phyloP scores from a whole-genome alignment of 2,329 filamentous ascomycete species.

The Lachnellula suecica region DNA sequence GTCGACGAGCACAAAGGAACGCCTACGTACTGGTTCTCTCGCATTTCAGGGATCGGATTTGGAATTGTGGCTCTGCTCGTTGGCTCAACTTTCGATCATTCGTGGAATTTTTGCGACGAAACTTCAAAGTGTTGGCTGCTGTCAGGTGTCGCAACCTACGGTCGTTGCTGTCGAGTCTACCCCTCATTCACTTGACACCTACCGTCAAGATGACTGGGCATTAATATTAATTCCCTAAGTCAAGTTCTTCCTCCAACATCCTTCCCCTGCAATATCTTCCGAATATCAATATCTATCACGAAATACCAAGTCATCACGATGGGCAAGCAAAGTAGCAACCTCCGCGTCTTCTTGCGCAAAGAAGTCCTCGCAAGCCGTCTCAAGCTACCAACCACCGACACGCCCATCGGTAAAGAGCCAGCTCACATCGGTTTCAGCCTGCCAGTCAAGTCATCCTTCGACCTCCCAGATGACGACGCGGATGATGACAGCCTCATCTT shows the following conservation, averaged over 20 bases:
- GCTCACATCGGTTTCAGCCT: not conserved
- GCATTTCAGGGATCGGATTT: too few species aligned
- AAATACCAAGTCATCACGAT: not conserved
- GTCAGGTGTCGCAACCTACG: too few species aligned
- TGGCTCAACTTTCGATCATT: too few species aligned
- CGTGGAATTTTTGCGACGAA: too few species aligned
- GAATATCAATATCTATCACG: not conserved
- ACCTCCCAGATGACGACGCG: not conserved
- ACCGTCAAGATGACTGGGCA: too few species aligned
- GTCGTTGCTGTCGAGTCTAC: too few species aligned
- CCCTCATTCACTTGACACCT: too few species aligned
- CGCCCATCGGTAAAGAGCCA: not conserved
- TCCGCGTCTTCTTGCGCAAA: constrained; percentile 10
- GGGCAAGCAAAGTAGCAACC: not conserved
- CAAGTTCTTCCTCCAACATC: not conserved
- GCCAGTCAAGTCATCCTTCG: not conserved
- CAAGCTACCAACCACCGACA: not conserved
- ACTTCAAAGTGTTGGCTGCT: too few species aligned
- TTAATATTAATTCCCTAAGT: not conserved
- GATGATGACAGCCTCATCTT: not conserved
- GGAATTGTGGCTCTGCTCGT: too few species aligned
- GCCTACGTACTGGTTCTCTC: too few species aligned
- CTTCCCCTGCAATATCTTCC: not conserved
- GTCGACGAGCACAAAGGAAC: too few species aligned
- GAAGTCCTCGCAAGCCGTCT: constrained; percentile 10